These are phyloP conservation scores for Penicillium longicatenatum DNA, from an alignment of 495 filamentous ascomycete genomes.

Conservation along the genomic window DNA sequence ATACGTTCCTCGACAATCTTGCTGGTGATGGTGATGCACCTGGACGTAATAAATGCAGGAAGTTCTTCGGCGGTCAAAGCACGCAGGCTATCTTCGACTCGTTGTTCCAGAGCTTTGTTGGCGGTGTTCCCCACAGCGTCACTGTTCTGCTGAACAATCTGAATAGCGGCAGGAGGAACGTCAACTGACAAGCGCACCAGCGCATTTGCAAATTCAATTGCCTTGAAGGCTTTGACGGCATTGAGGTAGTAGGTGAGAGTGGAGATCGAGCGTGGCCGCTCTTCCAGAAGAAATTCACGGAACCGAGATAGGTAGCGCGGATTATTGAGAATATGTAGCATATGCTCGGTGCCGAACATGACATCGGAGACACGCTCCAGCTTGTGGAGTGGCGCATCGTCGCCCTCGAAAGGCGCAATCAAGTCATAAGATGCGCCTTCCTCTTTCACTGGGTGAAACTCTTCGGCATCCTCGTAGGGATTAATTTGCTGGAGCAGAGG, in stretches of 20 bases:
- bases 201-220: slow-evolving; percentile 71
- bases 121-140: slow-evolving; percentile 45
- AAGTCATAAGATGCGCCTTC: slow-evolving; percentile 35
- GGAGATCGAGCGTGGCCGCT: slow-evolving; percentile 70
- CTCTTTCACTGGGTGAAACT: slow-evolving; percentile 31
- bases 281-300: slow-evolving; percentile 67
- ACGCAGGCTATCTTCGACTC: slow-evolving; percentile 58
- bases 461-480: slow-evolving; percentile 25
- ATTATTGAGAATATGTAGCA: slow-evolving; percentile 61
- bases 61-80: slow-evolving; percentile 65
- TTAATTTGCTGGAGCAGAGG: slow-evolving; percentile 32
- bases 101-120: slow-evolving; percentile 59
- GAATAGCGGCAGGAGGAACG: slow-evolving; percentile 39
- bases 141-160: slow-evolving; percentile 46
- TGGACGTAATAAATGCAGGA: slow-evolving; percentile 65
- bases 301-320: slow-evolving; percentile 64
- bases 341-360: slow-evolving; percentile 66
- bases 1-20: slow-evolving; percentile 39
- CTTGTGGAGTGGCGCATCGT: slow-evolving; percentile 34
- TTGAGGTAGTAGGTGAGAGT: slow-evolving; percentile 67
- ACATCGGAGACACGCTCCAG: slow-evolving; percentile 63
- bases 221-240: slow-evolving; percentile 65
- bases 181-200: slow-evolving; percentile 47
- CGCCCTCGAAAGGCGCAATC: slow-evolving; percentile 29
- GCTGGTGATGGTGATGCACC: slow-evolving; percentile 38